Conservation (phyloP, 2,329 filamentous ascomycete genomes). For the Claviceps africana region DNA sequence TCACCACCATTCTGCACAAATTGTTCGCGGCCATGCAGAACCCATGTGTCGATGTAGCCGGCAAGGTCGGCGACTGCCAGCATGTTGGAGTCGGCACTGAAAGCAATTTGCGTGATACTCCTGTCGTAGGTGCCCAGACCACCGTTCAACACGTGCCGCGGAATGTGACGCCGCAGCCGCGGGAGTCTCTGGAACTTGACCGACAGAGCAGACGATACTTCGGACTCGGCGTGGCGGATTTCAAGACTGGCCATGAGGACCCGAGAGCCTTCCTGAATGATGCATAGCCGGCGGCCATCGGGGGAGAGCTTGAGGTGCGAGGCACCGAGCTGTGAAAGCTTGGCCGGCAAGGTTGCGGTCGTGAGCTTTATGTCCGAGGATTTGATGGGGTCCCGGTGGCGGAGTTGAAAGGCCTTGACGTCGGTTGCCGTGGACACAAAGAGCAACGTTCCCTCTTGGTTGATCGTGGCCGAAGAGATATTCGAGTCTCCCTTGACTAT, state of each 20-base stretch:
- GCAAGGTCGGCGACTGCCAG: conserved; percentile 69
- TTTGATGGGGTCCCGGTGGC: conserved; percentile 33
- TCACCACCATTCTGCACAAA: conserved; percentile 17
- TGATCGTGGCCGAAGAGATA: conserved; percentile 63
- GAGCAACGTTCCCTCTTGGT: conserved; percentile 55
- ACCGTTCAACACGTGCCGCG: conserved; percentile 44
- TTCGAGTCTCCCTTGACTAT: conserved; percentile 63
- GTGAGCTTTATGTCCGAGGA: conserved; percentile 52
- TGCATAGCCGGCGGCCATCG: conserved; percentile 53
- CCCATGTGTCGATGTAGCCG: conserved; percentile 79
- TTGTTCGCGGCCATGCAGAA: conserved; percentile 37
- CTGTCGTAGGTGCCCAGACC: conserved; percentile 64
- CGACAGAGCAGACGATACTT: conserved; percentile 7
- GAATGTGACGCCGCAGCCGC: conserved; percentile 39
- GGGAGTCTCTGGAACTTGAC: conserved; percentile 32
- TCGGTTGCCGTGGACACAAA: conserved; percentile 61
- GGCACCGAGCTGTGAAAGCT: conserved; percentile 48
- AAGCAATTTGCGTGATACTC: conserved; percentile 58
- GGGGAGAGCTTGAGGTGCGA: conserved; percentile 56
- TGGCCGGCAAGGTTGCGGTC: conserved; percentile 50
- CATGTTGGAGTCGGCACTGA: conserved; percentile 68
- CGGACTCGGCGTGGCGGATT: conserved; percentile 7
- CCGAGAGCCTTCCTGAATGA: conserved; percentile 47
- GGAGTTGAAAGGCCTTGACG: conserved; percentile 64
- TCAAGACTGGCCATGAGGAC: conserved; percentile 31